phyloP scores from a whole-genome alignment of 306 rosid species.

The Vigna mungo region DNA sequence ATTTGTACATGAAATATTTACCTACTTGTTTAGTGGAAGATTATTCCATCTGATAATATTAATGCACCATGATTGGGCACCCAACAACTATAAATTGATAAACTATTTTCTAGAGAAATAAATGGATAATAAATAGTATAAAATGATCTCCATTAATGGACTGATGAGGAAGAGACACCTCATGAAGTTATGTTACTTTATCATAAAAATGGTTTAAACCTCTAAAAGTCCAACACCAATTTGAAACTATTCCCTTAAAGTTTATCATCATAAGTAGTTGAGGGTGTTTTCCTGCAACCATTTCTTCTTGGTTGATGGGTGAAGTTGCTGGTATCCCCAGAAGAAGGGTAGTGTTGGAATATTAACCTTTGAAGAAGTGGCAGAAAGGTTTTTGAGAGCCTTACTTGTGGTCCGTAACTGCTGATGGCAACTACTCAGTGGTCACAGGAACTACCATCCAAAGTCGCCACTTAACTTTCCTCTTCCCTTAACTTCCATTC shows the following conservation, averaged over 20 bases:
- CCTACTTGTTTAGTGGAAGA: neutral
- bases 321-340: neutral
- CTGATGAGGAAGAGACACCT: neutral
- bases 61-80: neutral
- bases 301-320: neutral
- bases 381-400: constrained; percentile 26
- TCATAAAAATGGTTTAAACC: constrained; percentile 9
- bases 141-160: neutral
- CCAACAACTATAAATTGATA: neutral
- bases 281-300: constrained; percentile 12
- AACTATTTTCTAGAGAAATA: neutral
- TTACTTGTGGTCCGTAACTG: constrained; percentile 62
- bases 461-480: constrained; percentile 43
- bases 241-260: neutral
- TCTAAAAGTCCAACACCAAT: neutral
- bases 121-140: neutral
- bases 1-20: neutral
- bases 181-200: neutral
- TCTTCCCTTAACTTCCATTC: constrained; percentile 3
- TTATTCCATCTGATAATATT: neutral
- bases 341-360: constrained; percentile 41
- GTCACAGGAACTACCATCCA: constrained; percentile 46
- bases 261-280: neutral
- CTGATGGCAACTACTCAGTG: constrained; percentile 56
- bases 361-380: constrained; percentile 32